A percentile compares a stretch with the other conserved stretches of the same genome.
Conservation (phyloP, 495 filamentous ascomycete species). For the Talaromyces stipitatus region DNA sequence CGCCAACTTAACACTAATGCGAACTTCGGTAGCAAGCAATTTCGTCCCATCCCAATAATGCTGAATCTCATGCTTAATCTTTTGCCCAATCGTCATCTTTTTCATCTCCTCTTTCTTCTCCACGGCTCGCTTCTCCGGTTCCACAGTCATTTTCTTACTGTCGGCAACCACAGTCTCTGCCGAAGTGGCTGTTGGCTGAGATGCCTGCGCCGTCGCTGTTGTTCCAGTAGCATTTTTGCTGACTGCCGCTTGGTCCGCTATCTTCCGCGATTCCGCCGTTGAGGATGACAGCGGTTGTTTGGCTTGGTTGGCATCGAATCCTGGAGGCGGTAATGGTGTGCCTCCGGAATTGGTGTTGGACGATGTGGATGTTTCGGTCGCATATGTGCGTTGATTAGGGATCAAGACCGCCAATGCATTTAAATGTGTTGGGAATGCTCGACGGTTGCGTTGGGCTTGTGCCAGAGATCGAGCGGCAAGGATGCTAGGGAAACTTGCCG, state of each 20-base stretch:
- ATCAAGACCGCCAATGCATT: conserved; percentile 60
- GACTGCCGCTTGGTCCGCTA: conserved; percentile 22
- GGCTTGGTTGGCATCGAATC: conserved; percentile 85
- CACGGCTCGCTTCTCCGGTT: conserved; percentile 42
- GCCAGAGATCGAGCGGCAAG: conserved; percentile 33
- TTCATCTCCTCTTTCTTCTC: conserved; percentile 74
- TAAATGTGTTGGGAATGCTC: conserved; percentile 51
- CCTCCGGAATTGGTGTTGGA: conserved; percentile 40
- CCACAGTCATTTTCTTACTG: conserved; percentile 10
- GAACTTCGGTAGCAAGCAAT: conserved; percentile 83
- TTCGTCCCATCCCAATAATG: conserved; percentile 99
- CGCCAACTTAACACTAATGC: conserved; percentile 82
- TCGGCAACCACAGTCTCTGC: conserved; percentile 8
- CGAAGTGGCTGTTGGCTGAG: neutral
- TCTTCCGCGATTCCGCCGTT: conserved; percentile 23
- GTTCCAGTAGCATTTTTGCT: conserved; percentile 4
- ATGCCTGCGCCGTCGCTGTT: neutral
- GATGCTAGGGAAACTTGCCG: conserved; percentile 27
- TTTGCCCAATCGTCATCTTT: conserved; percentile 82
- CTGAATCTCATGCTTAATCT: conserved; percentile 81
- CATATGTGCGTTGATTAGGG: conserved; percentile 49
- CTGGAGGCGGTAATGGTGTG: conserved; percentile 70
- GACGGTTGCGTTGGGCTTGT: conserved; percentile 49
- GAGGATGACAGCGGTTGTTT: conserved; percentile 65
- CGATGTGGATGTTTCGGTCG: conserved; percentile 64